A percentile compares a stretch with the other conserved stretches of the same genome.
Evolutionary conservation across 208 protist genomes (phyloP).

Genomic region (Acanthamoeba lenticulata): DNA sequence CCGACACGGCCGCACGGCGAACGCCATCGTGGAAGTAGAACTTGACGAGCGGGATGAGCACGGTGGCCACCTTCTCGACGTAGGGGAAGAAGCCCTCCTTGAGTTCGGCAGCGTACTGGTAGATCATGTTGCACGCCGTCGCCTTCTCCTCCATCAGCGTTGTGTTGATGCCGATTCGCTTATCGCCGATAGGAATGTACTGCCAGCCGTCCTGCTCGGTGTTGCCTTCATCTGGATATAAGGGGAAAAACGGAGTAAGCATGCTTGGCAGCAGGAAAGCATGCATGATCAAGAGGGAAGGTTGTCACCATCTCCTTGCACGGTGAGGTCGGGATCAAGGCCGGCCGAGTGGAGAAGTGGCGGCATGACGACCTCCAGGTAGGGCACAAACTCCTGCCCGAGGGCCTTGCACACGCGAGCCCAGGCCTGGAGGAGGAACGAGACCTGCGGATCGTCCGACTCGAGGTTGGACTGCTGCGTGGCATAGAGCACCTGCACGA

Average conservation of each 20-base stretch:
- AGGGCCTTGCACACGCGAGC: constrained; percentile 88
- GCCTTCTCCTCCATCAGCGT: constrained; percentile 89
- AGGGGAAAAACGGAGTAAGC: neutral
- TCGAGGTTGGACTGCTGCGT: constrained; percentile 72
- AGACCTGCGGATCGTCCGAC: constrained; percentile 88
- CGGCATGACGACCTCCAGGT: constrained; percentile 79
- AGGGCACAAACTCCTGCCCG: constrained; percentile 88
- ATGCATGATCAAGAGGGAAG: neutral
- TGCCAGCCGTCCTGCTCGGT: constrained; percentile 82
- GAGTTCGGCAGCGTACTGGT: constrained; percentile 81
- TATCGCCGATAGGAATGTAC: constrained; percentile 76
- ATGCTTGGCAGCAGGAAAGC: no score
- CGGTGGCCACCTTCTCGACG: constrained; percentile 74
- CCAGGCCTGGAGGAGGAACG: constrained; percentile 86
- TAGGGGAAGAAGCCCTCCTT: constrained; percentile 82
- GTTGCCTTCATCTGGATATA: constrained; percentile 7
- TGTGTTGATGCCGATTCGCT: constrained; percentile 80
- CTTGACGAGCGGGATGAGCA: constrained; percentile 83
- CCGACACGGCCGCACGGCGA: constrained; percentile 6
- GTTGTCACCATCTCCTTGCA: neutral
- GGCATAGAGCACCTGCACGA: constrained; percentile 40
- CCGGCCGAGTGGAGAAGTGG: constrained; percentile 72
- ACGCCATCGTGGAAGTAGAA: constrained; percentile 86
- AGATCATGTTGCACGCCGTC: constrained; percentile 84
- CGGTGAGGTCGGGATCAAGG: constrained; percentile 79